Evolutionary conservation across 2,329 filamentous ascomycete species (phyloP), one percentile per base, ranked within the genome.

Genomic region (Xylaria sp.): DNA sequence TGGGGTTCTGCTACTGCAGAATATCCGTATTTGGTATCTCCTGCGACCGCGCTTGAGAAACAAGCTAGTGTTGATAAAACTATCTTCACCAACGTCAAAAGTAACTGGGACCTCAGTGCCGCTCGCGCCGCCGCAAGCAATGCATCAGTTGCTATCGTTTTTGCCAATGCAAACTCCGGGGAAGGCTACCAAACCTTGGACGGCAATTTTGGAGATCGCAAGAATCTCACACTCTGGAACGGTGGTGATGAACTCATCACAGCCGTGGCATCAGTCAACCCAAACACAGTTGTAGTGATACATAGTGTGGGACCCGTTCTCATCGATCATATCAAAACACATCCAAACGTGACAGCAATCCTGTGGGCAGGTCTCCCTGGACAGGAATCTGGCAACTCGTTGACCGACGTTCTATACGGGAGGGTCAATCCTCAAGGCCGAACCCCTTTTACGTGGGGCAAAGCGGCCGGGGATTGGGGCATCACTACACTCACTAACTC

Each of bases 251-350:
- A 84, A 0, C 79, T 98, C 58, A 90, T 97, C 76, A 83, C 89
- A 73, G 91, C 90, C 44, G 91, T 96, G 6, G 87, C 92, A 0
- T 82, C 86, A 7, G 75, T 86, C 64, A 93, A 89, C 80, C 86
- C 88, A 77, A 96, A 97, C 82, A 96, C 92, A 15, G 88, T 97
- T 61, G 91, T 97, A 6, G 88, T 97, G 53, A 89, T 98, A 60
- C 93, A 98, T 79, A 92, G 90, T 2, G 85, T 89, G 2, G 93
- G 93, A 0, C 87, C 93, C 0, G 90, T 96, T 3, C 79, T 96
- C 3, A 78, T 97, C 38, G 85, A 88, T n/a, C 84, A 90, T 5
- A 86, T 83, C 86, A 90, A 72, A 77, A 90, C 58, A 85, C 87
- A 78, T 83, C 86, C 54, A 4, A 96, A 96, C 76, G 83, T 96